Evolutionary conservation across 208 protist genomes (phyloP), one percentile per base, ranked within the genome.

Genomic region (Crithidia expoeki): DNA sequence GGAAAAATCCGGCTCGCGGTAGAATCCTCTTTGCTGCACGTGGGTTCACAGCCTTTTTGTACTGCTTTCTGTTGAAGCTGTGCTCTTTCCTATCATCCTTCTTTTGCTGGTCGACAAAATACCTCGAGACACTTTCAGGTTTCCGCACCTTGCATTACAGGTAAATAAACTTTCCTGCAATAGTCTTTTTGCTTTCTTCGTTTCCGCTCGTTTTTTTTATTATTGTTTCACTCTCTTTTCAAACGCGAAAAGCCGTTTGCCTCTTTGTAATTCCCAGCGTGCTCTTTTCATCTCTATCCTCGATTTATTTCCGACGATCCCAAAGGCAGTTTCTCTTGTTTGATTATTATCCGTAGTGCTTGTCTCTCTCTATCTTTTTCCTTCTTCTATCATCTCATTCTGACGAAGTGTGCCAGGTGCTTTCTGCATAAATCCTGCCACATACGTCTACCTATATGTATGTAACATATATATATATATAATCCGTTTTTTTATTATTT

Each of bases 301-400:
- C 33, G 11, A 46, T 25, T 2, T 32, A 30, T 58, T 28, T 42
- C 14, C 10, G 17, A 33, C 5, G 3, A 17, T 14, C 7, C 38
- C 38, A 17, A 44, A 44, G 14, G 38, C 38, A 44, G 14, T 44
- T 44, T 44, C 10, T 44, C 14, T 44, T 44, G 10, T 14, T 44
- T 7, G 7, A 17, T 44, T 44, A 44, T 44, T 44, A 44, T 14
- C n/a, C n/a, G n/a, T n/a, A n/a, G n/a, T 58, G 12, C 32, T 60
- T 52, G 47, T 28, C 23, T 60, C 2, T 34, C 27, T 68, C 9
- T 42, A 36, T 60, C n/a, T 58, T 67, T 59, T 28, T 44, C 7
- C n/a, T 44, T 17, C 27, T 62, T 4, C 21, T 60, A 17, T 34
- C 21, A 16, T 60, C 3, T 25, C 36, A 40, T 12, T 12, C 36